Evolutionary conservation across 73 alveolate genomes (phyloP).

Genomic region (Durusdinium trenchii): DNA sequence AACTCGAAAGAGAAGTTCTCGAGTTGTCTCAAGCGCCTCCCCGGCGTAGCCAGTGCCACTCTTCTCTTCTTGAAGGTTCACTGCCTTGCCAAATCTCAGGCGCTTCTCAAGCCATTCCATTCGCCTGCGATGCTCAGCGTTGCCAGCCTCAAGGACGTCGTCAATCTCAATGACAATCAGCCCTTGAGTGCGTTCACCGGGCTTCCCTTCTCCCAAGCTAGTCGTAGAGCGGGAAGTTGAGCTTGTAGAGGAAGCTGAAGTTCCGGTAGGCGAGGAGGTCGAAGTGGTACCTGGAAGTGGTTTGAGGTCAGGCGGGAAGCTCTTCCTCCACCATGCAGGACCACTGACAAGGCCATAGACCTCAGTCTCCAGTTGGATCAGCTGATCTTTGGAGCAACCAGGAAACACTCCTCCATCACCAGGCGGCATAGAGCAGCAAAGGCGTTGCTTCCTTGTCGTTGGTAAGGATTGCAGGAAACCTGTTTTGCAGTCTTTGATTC

Average conservation of each 20-base stretch:
- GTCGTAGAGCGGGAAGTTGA: no score
- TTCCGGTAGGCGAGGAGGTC: no score
- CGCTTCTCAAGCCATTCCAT: not conserved
- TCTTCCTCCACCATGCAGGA: not conserved
- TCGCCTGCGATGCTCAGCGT: not conserved
- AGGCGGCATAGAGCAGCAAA: not conserved
- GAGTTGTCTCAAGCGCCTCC: constrained; percentile 8
- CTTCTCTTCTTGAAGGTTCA: not conserved
- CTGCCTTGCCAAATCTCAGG: not conserved
- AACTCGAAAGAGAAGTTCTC: not conserved
- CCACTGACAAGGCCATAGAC: constrained; percentile 26
- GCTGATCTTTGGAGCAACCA: not conserved
- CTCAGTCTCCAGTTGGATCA: not conserved
- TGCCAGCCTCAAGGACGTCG: constrained; percentile 16
- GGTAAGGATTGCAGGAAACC: constrained; percentile 25
- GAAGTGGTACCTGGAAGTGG: no score
- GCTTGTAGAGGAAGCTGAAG: no score
- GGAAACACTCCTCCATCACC: not conserved
- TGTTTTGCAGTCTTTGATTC: not conserved
- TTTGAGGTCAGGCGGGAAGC: not conserved
- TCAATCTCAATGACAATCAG: not conserved
- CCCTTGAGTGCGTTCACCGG: not conserved
- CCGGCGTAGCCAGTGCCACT: not conserved
- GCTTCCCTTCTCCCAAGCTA: no score
- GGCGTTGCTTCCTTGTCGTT: not conserved